Evolutionary conservation across 1,139 yeast genomes (phyloP).

Genomic region (Lipomyces yarrowii): DNA sequence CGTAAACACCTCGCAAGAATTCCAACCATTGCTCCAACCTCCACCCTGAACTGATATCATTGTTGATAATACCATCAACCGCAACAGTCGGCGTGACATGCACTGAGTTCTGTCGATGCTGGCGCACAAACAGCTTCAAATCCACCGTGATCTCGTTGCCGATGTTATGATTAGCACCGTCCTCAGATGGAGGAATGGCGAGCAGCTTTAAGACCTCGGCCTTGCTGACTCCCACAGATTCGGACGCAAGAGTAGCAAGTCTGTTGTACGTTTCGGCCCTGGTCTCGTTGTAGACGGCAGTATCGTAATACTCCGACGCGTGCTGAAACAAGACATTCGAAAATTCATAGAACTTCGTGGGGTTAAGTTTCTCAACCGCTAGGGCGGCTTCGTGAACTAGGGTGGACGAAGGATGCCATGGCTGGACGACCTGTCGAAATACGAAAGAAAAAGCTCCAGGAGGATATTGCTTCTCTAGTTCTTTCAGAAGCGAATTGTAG

Average conservation of each 20-base stretch:
- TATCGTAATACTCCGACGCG: constrained; percentile 62
- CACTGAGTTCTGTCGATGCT: constrained; percentile 74
- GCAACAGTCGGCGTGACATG: constrained; percentile 86
- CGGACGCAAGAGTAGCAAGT: constrained; percentile 56
- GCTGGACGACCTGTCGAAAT: constrained; percentile 71
- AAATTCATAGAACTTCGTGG: constrained; percentile 66
- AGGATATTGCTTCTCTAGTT: constrained; percentile 52
- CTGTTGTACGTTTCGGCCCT: constrained; percentile 61
- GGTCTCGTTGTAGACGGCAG: constrained; percentile 55
- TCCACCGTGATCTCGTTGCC: constrained; percentile 66
- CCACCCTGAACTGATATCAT: constrained; percentile 33
- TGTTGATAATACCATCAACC: constrained; percentile 63
- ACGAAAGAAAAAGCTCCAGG: constrained; percentile 56
- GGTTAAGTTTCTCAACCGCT: constrained; percentile 63
- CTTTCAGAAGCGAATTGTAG: constrained; percentile 53
- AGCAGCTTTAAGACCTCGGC: constrained; percentile 39
- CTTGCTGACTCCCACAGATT: constrained; percentile 42
- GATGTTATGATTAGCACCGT: constrained; percentile 48
- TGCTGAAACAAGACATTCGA: constrained; percentile 48
- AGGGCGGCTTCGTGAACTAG: constrained; percentile 71
- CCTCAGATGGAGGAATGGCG: constrained; percentile 37
- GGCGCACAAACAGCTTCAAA: constrained; percentile 70
- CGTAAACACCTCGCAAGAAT: constrained; percentile 21
- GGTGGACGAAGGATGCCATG: constrained; percentile 81
- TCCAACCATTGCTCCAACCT: constrained; percentile 33